Evolutionary conservation across 2,329 filamentous ascomycete species (phyloP).

Genomic region (Hypocrella siamensis): DNA sequence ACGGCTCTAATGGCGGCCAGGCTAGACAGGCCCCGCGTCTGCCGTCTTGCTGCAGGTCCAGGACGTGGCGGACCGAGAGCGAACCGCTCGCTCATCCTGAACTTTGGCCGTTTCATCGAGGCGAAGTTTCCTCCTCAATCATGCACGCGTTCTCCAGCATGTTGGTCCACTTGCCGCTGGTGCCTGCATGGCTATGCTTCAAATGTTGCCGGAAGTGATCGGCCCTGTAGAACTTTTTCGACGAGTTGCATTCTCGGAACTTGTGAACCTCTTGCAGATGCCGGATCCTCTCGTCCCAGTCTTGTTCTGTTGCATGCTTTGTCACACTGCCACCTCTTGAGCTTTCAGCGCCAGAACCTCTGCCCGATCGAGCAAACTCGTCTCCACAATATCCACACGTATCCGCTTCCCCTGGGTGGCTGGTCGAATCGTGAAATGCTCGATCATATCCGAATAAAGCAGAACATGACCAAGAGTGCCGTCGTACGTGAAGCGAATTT

Average conservation of each 20-base stretch:
- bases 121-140: slow-evolving; percentile 56
- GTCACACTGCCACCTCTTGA: slow-evolving; percentile 19
- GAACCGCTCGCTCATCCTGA: too few relatives aligned
- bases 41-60: too few relatives aligned
- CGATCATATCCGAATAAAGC: slow-evolving; percentile 63
- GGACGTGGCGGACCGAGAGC: too few relatives aligned
- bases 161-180: slow-evolving; percentile 97
- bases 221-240: slow-evolving; percentile 94
- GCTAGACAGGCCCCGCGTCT: too few relatives aligned
- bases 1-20: too few relatives aligned
- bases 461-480: slow-evolving; percentile 94
- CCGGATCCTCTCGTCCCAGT: slow-evolving; percentile 76
- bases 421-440: slow-evolving; percentile 73
- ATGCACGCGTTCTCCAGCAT: slow-evolving; percentile 95
- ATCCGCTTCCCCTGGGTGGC: slow-evolving; percentile 52
- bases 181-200: slow-evolving; percentile 92
- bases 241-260: slow-evolving; percentile 93
- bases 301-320: slow-evolving; percentile 51
- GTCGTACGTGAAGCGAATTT: slow-evolving; percentile 81
- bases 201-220: slow-evolving; percentile 97
- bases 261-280: slow-evolving; percentile 90
- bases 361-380: slow-evolving; percentile 52
- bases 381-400: slow-evolving; percentile 91
- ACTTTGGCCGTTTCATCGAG: slow-evolving; percentile 10
- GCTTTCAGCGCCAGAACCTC: slow-evolving; percentile 16